Base-by-base conservation (phyloP, 805 yeast genomes). In the Kurtzmaniella cleridarum region DNA sequence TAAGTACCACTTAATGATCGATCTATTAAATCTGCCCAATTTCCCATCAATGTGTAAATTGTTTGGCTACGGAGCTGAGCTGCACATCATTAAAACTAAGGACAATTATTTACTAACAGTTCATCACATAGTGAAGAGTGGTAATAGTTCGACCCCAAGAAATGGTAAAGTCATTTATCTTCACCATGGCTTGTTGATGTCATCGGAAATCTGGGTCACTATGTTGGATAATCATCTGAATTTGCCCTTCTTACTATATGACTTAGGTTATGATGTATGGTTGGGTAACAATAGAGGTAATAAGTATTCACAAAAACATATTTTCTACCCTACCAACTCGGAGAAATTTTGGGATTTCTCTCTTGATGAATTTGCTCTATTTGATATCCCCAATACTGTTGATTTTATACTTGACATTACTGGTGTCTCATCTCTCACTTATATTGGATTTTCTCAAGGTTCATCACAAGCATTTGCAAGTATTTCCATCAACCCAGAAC, bases 391-490 rank as follows among this genome's bases (percentile, higher is more conserved):
- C 2, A 79, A 84, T 53, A 73, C 87, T 3, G 78, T 91, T 27
- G 81, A 84, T 51, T 85, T 83, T 58, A 76, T 91, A 12, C 59
- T 90, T 41, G 56, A 68, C 2, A 57, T 62, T 24, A 78, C 89
- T 2, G 41, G 47, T 3, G 40, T 34, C 12, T 30, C 41, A 7
- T 57, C 66, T 40, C 59, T 90, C 28, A 75, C 79, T 1, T 90
- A 88, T 53, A 73, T 91, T 46, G 98, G 97, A 1, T 91, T 91
- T 53, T 80, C 90, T 18, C 98, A 90, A 59, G 98, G 98, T 15
- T 80, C 95, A 0, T 95, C 97, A 1, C 97, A 91, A 59, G 88
- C 88, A 31, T 81, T 90, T 58, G 96, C 95, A 0, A 73, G 95
- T 9, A 64, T 88, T 16, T 76, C 93, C 0, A 51, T 81, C 13